Base-by-base conservation (phyloP, 208 protist genomes). In the Vickermania ingenoplastis region DNA sequence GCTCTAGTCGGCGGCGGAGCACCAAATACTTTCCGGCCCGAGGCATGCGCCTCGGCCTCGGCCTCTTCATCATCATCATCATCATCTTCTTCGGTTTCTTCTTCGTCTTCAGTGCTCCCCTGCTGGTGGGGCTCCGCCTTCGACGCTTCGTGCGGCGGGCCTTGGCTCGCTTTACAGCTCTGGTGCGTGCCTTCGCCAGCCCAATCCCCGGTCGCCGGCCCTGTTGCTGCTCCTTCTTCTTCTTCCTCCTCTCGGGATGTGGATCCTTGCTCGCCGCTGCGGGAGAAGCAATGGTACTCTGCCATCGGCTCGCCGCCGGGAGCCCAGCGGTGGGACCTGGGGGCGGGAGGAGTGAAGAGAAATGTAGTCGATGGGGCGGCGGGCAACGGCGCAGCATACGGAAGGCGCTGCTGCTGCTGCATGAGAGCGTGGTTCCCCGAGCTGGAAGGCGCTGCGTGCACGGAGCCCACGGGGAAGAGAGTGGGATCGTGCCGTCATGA, bases 1-100 rank as follows among this genome's bases (percentile, higher is more conserved):
- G 59, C 28, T 50, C 41, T 51, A 85, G 64, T 14, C 69, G 69
- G 2, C 59, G 61, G 1, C 63, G 59, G 11, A 80, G 73, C 3
- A 3, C 21, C 4, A 4, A 5, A 54, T 49, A 17, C 5, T 25
- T 21, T 7, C n/a, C 24, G 23, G 7, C 36, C 36, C 36, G 17
- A 7, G 36, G 7, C 36, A 17, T n/a, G 36, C 11, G 17, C 36
- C 11, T 45, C 17, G 36, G 7, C 36, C 36, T n/a, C 11, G 36
- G 11, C 36, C 11, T 45, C 36, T 45, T 45, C 36, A n/a, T n/a
- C n/a, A n/a, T n/a, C n/a, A n/a, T n/a, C n/a, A n/a, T n/a, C n/a
- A n/a, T n/a, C n/a, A n/a, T n/a, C n/a, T n/a, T n/a, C n/a, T n/a
- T n/a, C n/a, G n/a, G n/a, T n/a, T n/a, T n/a, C n/a, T n/a, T n/a